A percentile compares a stretch with the other conserved stretches of the same genome.
phyloP scores from a whole-genome alignment of 257 asterid species.

The Primulina eburnea region DNA sequence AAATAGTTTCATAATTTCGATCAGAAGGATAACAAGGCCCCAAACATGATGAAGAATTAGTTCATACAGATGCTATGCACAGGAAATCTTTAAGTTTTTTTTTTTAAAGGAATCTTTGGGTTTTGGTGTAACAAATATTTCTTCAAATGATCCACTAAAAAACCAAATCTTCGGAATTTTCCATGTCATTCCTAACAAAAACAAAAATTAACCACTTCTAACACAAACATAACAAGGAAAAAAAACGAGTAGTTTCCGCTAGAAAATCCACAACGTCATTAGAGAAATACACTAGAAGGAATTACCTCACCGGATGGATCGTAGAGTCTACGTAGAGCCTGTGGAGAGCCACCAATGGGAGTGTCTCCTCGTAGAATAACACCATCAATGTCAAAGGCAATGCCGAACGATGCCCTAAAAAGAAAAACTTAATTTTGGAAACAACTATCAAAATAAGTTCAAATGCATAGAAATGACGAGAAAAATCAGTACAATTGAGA shows the following conservation, averaged over 20 bases:
- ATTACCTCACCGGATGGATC: conserved; percentile 46
- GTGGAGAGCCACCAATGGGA: conserved; percentile 83
- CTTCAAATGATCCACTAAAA: background rate
- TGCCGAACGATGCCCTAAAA: conserved; percentile 57
- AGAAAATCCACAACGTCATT: background rate
- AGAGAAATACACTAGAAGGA: background rate
- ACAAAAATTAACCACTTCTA: background rate
- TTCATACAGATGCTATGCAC: no score
- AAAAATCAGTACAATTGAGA: conserved; percentile 8
- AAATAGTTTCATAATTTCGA: background rate
- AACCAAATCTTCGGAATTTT: no score
- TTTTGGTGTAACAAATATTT: background rate
- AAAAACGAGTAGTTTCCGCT: background rate
- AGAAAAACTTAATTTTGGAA: conserved; percentile 6
- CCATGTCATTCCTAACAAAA: no score
- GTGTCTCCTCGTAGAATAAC: conserved; percentile 72
- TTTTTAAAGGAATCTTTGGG: no score
- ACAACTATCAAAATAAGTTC: conserved; percentile 1
- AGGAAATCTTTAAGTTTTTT: no score
- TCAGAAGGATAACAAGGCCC: conserved; percentile 2
- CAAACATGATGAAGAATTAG: no score
- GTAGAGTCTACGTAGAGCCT: conserved; percentile 69
- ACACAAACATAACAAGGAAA: no score
- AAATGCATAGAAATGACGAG: background rate
- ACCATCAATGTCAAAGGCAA: conserved; percentile 96